Base-by-base conservation (phyloP, 176 grass and related monocot genomes). In the Alopecurus myosuroides region DNA sequence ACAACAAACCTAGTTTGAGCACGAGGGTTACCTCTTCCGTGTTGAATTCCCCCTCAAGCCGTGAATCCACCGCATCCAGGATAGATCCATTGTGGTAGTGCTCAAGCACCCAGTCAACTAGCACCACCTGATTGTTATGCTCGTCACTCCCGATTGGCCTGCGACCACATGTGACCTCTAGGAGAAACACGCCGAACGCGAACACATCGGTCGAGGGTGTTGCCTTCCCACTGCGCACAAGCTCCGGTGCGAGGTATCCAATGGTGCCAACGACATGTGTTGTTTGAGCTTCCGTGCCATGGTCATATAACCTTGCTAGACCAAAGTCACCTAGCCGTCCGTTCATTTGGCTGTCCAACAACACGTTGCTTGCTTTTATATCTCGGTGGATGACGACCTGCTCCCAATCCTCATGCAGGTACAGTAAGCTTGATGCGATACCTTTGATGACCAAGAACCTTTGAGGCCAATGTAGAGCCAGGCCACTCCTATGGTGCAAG, bases 291-390 rank as follows among this genome's bases (percentile, higher is more conserved):
- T 80, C 36, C 0, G 22, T 34, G 1, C 67, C 68, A 18, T 80
- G 76, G 11, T 84, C 81, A 0, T 89, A 89, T 11, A 89, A 4
- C 39, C 76, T 61, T 15, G 88, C 88, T 0, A 85, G 7, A 4
- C 88, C 82, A 9, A 89, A 89, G 20, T 89, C 82, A 0, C 77
- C 82, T 4, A 89, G 35, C 3, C 71, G 82, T 0, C 33, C 76
- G 0, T 89, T 85, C 77, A 89, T 68, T 2, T 81, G 37, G 0
- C 2, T 3, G 28, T 86, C 83, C 3, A 90, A 3, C 0, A 90
- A 19, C 9, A 90, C 84, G 2, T 90, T 90, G 84, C 84, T 83
- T 4, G 88, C 79, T 18, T 90, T 90, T n/a, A 90, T 58, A 41
- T 89, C 88, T 42, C 88, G 70, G 50, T 89, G 83, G 11, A 89